A percentile compares a stretch with the other conserved stretches of the same genome.
These are phyloP conservation scores for Boletus rubescentipes DNA, from an alignment of 768 basidiomycete species.

Conservation along the genomic window DNA sequence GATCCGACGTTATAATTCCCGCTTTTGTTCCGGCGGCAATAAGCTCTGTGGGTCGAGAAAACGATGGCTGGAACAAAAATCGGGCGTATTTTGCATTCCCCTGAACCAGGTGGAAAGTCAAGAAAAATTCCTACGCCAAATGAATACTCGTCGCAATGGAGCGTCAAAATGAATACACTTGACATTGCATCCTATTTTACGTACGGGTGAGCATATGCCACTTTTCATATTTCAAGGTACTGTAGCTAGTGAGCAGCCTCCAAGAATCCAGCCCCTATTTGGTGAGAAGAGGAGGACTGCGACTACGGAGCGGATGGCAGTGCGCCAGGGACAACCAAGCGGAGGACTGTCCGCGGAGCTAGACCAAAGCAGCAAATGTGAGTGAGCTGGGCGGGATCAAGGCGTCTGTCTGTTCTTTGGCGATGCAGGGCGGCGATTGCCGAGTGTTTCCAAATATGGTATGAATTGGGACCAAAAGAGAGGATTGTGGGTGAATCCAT, in stretches of 20 bases:
- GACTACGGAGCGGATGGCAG: background rate
- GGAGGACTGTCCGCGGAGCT: conserved; percentile 15
- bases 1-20: conserved; percentile 1
- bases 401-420: no score
- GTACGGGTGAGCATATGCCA: background rate
- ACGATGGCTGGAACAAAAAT: conserved; percentile 3
- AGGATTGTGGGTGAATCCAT: conserved; percentile 9
- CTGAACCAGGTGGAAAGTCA: background rate
- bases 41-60: conserved; percentile 12
- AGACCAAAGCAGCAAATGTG: background rate
- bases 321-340: conserved; percentile 6
- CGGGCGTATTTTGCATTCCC: background rate
- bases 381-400: background rate
- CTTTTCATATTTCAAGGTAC: background rate
- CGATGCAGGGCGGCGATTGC: no score
- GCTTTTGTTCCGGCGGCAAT: conserved; percentile 19
- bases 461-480: conserved; percentile 18
- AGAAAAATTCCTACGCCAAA: background rate
- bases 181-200: conserved; percentile 3
- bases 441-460: conserved; percentile 4
- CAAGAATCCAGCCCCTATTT: background rate
- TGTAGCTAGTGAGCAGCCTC: background rate
- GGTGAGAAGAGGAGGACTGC: no score
- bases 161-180: no score
- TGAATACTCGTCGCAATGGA: background rate